Base-by-base conservation (phyloP, 345 rosid genomes). In the Ailanthus altissimus region DNA sequence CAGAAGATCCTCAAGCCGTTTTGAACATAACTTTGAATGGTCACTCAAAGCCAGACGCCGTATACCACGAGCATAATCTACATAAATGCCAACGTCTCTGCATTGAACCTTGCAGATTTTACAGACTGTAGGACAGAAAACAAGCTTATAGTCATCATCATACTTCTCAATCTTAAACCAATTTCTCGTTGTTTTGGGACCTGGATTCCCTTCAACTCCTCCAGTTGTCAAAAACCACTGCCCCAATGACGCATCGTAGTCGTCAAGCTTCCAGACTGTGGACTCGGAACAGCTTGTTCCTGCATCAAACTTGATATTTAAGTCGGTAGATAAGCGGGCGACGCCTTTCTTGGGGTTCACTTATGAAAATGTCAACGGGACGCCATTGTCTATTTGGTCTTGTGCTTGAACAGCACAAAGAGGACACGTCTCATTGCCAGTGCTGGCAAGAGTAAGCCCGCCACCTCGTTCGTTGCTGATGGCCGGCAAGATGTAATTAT, bases 401-500 rank as follows among this genome's bases (percentile, higher is more conserved):
- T 26, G 51, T 43, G 74, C 85, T 67, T 84, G 88, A 64, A 81
- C 79, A 5, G 84, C 85, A 25, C 72, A 73, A 0, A 81, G 80
- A 3, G 87, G 86, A 74, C 83, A 84, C 51, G 80, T 71, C 21
- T 72, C 74, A 18, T 63, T 66, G 26, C 65, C 59, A 1, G 78
- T 40, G 81, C 56, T 49, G 72, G 78, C 72, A 2, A 86, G 82
- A 21, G 82, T 74, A 40, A 84, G 77, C 14, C 87, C 86, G 12
- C 89, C 85, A 0, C 91, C 86, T 54, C 3, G 38, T 51, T 78
- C 49, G 50, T 83, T 84, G 0, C 78, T 75, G 64, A 77, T 0
- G 3, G 76, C 81, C 2, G 89, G 85, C 14, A 86, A 54, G 71
- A 85, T 77, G 79, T 78, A 79, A 64, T 87, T 83, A 0, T 71